Conservation (phyloP, 345 rosid genomes). For the Syzygium grande region DNA sequence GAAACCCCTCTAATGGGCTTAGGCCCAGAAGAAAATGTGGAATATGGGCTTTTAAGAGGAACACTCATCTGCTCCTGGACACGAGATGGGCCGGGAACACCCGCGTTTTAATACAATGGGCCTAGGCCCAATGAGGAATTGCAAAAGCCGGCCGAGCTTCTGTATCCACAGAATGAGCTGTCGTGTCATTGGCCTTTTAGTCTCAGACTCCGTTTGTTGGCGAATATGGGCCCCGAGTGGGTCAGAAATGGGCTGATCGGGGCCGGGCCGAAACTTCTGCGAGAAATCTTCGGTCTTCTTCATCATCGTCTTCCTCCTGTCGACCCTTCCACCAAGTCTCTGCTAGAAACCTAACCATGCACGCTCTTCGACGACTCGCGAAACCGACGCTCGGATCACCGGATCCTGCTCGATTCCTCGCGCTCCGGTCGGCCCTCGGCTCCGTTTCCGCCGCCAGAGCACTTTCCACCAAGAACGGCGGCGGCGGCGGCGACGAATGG, state of each 20-base stretch:
- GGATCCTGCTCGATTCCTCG: not conserved
- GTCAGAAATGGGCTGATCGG: not conserved
- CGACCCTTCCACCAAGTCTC: not conserved
- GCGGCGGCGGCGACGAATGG: conserved; percentile 70
- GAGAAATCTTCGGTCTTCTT: not conserved
- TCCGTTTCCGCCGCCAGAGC: not conserved
- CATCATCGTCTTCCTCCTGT: not conserved
- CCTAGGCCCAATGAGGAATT: too few relatives aligned
- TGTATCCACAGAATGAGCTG: too few relatives aligned
- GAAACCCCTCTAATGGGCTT: not conserved
- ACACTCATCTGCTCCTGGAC: too few relatives aligned
- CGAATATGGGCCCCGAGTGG: not conserved
- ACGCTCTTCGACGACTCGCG: conserved; percentile 15
- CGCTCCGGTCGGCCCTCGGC: not conserved
- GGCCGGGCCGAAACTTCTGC: not conserved
- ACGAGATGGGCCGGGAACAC: too few relatives aligned
- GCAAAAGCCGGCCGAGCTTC: too few relatives aligned
- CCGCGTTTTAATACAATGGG: too few relatives aligned
- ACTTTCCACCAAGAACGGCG: conserved; percentile 8
- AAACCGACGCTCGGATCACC: not conserved
- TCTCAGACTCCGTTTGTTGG: too few relatives aligned
- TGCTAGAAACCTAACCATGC: conserved; percentile 14
- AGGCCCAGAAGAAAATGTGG: not conserved
- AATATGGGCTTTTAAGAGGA: not conserved
- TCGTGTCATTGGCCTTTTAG: too few relatives aligned